Base-by-base conservation (phyloP, 768 basidiomycete genomes). In the Epithele typhae region DNA sequence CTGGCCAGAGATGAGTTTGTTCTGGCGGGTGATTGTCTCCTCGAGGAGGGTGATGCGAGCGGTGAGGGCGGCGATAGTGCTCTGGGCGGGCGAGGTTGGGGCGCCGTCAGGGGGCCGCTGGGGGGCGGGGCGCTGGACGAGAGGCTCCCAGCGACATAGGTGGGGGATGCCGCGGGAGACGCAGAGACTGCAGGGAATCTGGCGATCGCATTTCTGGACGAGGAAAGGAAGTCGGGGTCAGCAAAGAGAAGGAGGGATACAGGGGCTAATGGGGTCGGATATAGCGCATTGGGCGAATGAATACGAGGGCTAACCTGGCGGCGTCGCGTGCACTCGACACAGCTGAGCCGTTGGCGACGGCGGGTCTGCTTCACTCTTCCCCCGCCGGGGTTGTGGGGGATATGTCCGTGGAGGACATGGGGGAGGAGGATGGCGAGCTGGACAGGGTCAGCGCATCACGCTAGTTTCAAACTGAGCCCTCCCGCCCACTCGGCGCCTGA, bases 251-350 rank as follows among this genome's bases (percentile, higher is more conserved):
- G n/a, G n/a, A n/a, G n/a, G n/a, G n/a, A n/a, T n/a, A n/a, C n/a
- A n/a, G n/a, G n/a, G n/a, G n/a, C n/a, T n/a, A n/a, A n/a, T n/a
- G n/a, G n/a, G n/a, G n/a, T n/a, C 7, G 41, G 40, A 32, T 40
- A 46, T 51, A 40, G 33, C 27, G n/a, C 4, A 37, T 37, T 18
- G 24, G 17, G 19, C 4, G 15, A 30, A 24, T 21, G 17, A 30
- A 22, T n/a, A 19, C 21, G 15, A 15, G 59, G n/a, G n/a, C 69
- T 51, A 52, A 75, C 76, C 67, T 78, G 77, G 46, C 77, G 67
- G 40, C 77, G 68, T 56, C 76, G 77, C 1, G 78, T 75, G 53
- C 77, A 79, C 55, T 78, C 77, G 6, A 78, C 72, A 52, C 78
- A 79, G 55, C 75, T 76, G 25, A 77, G 61, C 36, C 76, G 69